Conservation (phyloP, 1,139 yeast genomes). For the Lodderomyces jiufengensis region DNA sequence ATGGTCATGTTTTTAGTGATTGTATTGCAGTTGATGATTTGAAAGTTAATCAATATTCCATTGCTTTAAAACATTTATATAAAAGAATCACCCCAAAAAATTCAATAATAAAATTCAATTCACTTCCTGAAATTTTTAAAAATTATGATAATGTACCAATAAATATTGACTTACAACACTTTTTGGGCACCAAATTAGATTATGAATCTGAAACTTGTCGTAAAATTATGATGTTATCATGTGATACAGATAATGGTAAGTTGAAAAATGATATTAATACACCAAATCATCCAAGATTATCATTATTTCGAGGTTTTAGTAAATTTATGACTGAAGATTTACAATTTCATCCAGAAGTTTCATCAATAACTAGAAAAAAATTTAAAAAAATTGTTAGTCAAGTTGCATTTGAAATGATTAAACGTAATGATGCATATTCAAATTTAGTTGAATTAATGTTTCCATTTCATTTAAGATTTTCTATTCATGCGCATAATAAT, state of each 20-base stretch:
- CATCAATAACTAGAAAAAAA: slow-evolving; percentile 40
- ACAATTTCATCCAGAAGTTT: slow-evolving; percentile 35
- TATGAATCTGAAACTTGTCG: slow-evolving; percentile 35
- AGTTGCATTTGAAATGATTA: slow-evolving; percentile 63
- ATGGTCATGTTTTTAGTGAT: slow-evolving; percentile 65
- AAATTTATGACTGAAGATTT: slow-evolving; percentile 60
- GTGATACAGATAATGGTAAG: slow-evolving; percentile 40
- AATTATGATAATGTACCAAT: slow-evolving; percentile 4
- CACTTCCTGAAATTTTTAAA: slow-evolving; percentile 35
- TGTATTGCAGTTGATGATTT: slow-evolving; percentile 54
- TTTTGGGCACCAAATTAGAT: slow-evolving; percentile 33
- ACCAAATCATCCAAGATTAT: slow-evolving; percentile 48
- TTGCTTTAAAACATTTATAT: slow-evolving; percentile 41
- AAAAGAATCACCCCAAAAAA: slow-evolving; percentile 23
- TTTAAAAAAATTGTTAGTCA: slow-evolving; percentile 49
- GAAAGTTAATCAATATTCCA: slow-evolving; percentile 47
- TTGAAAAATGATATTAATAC: slow-evolving; percentile 34
- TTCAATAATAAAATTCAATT: slow-evolving; percentile 26
- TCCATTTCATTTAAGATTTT: slow-evolving; percentile 56
- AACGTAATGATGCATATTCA: slow-evolving; percentile 61
- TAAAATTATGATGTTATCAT: slow-evolving; percentile 33
- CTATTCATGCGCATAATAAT: slow-evolving; percentile 59
- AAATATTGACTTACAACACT: slow-evolving; percentile 26
- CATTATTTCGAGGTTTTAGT: slow-evolving; percentile 54
- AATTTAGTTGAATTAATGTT: slow-evolving; percentile 57